Percentiles rank a stretch among this genome's conserved stretches.
These are phyloP conservation scores for Fusarium sp. DNA, from an alignment of 2,329 filamentous ascomycete genomes.

Conservation along the genomic window DNA sequence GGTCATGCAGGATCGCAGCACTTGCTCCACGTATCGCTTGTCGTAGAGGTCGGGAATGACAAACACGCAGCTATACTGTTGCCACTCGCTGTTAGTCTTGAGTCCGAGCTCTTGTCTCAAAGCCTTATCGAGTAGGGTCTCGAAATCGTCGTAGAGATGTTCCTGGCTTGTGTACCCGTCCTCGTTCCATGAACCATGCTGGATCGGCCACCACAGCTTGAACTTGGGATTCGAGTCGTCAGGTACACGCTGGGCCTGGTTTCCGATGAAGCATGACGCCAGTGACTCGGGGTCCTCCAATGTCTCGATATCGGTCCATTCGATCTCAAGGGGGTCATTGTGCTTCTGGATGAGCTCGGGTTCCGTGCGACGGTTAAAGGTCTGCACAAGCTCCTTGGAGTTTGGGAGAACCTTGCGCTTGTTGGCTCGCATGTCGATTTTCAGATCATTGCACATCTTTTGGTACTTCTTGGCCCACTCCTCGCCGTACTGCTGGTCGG, in stretches of 20 bases:
- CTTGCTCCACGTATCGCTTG: slow-evolving; percentile 87
- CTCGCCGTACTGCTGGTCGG: slow-evolving; percentile 88
- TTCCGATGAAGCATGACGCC: slow-evolving; percentile 80
- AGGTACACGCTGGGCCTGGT: slow-evolving; percentile 85
- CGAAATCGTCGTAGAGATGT: slow-evolving; percentile 87
- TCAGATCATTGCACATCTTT: slow-evolving; percentile 87
- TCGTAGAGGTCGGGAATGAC: slow-evolving; percentile 98
- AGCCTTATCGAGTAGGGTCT: slow-evolving; percentile 86
- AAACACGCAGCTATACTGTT: slow-evolving; percentile 95
- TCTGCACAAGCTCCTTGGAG: slow-evolving; percentile 93
- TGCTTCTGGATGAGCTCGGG: slow-evolving; percentile 92
- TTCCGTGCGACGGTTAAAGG: slow-evolving; percentile 88
- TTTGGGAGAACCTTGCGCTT: slow-evolving; percentile 97
- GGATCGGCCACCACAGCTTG: slow-evolving; percentile 92
- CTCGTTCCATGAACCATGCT: slow-evolving; percentile 89
- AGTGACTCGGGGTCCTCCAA: slow-evolving; percentile 73
- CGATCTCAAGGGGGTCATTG: slow-evolving; percentile 92
- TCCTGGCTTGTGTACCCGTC: slow-evolving; percentile 85
- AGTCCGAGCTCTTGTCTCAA: slow-evolving; percentile 87
- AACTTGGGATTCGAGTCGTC: slow-evolving; percentile 91
- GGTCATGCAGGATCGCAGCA: slow-evolving; percentile 86
- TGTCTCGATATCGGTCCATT: slow-evolving; percentile 88
- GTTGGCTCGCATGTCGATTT: slow-evolving; percentile 89
- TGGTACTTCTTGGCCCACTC: slow-evolving; percentile 82
- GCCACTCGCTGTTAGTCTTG: slow-evolving; percentile 82